Conservation (phyloP, 139 green algal genomes). For the Chlorella sp. region DNA sequence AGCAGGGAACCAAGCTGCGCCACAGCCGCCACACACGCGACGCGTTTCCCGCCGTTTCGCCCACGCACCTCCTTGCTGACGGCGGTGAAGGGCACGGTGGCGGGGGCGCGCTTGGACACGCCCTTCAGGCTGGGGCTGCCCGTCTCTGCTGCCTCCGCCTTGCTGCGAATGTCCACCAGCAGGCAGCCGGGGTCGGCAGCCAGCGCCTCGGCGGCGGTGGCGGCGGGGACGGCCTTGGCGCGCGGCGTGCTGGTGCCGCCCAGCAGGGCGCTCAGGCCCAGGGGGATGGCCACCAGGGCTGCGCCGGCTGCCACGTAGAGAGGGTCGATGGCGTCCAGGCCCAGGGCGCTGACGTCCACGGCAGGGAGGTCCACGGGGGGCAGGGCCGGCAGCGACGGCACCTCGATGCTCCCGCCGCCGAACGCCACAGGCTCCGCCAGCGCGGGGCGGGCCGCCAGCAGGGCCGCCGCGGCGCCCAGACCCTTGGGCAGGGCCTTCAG, state of each 20-base stretch:
- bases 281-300: neutral
- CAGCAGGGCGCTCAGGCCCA: slow-evolving; percentile 23
- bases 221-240: slow-evolving; percentile 37
- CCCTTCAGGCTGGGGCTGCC: slow-evolving; percentile 51
- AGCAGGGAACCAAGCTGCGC: neutral
- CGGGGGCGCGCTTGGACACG: slow-evolving; percentile 31
- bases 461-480: too few species aligned
- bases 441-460: too few species aligned
- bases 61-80: slow-evolving; percentile 8
- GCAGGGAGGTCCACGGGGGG: slow-evolving; percentile 14
- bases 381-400: neutral
- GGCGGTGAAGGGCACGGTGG: slow-evolving; percentile 32
- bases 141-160: slow-evolving; percentile 39
- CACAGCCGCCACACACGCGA: neutral
- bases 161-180: slow-evolving; percentile 52
- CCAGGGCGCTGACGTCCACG: slow-evolving; percentile 1
- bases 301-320: slow-evolving; percentile 24
- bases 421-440: too few species aligned
- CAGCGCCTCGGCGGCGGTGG: slow-evolving; percentile 45
- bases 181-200: slow-evolving; percentile 22
- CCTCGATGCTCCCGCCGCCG: neutral
- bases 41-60: neutral
- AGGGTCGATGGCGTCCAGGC: slow-evolving; percentile 34
- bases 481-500: too few species aligned
- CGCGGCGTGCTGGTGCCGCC: neutral